These are phyloP conservation scores for Blastobotrys terrestris DNA, from an alignment of 805 yeast genomes.

Conservation along the genomic window DNA sequence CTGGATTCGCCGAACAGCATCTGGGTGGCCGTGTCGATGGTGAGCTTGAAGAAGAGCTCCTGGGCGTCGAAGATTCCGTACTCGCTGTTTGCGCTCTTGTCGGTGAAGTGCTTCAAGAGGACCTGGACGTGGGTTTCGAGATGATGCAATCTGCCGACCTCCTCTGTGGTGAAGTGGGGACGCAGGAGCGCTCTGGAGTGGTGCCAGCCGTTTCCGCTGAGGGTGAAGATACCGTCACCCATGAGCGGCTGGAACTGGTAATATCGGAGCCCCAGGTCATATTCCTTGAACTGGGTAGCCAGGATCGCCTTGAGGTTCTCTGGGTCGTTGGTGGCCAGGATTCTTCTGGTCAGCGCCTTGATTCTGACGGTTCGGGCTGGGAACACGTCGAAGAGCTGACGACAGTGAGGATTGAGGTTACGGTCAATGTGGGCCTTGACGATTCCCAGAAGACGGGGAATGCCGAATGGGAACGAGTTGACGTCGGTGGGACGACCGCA, in stretches of 20 bases:
- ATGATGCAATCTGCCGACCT: slow-evolving; percentile 26
- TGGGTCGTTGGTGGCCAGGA: slow-evolving; percentile 17
- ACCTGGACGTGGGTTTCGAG: slow-evolving; percentile 25
- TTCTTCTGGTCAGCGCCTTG: background rate
- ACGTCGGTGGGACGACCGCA: background rate
- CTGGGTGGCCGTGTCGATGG: slow-evolving; percentile 33
- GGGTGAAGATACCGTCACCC: slow-evolving; percentile 34
- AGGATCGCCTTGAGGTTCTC: slow-evolving; percentile 27
- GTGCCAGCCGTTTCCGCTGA: slow-evolving; percentile 32
- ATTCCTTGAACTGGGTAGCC: slow-evolving; percentile 31
- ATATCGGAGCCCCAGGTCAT: slow-evolving; percentile 25
- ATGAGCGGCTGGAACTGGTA: slow-evolving; percentile 26
- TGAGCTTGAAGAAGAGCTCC: slow-evolving; percentile 26
- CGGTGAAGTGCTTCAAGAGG: slow-evolving; percentile 14
- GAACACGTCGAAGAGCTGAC: background rate
- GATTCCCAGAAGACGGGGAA: background rate
- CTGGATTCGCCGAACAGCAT: slow-evolving; percentile 31
- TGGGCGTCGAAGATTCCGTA: slow-evolving; percentile 24
- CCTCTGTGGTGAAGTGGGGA: slow-evolving; percentile 32
- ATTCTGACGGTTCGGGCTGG: background rate
- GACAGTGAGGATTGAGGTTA: background rate
- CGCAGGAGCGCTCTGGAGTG: slow-evolving; percentile 33
- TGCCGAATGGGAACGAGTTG: background rate
- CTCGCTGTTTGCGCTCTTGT: slow-evolving; percentile 2
- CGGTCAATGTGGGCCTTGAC: background rate